Evolutionary conservation across 129 eudicot species (phyloP).

Genomic region (Helianthus tuberosus): DNA sequence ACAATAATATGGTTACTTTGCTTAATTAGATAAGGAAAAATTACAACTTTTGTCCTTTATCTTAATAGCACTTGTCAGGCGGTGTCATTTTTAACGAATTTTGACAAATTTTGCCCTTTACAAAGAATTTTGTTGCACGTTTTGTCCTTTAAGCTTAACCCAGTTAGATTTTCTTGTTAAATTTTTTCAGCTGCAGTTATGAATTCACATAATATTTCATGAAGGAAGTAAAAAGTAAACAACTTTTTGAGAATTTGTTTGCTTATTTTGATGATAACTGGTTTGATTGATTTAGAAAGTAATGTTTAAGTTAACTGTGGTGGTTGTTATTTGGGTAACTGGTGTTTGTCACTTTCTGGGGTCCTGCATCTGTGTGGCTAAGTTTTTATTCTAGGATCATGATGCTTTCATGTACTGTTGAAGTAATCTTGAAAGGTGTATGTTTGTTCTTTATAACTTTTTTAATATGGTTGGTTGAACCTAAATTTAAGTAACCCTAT

Average conservation of each 20-base stretch:
- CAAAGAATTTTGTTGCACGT: no score
- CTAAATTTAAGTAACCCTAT: background rate
- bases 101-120: no score
- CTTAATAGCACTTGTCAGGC: no score
- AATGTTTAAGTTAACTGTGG: slow-evolving; percentile 16
- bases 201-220: background rate
- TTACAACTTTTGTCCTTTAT: no score
- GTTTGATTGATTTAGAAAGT: slow-evolving; percentile 12
- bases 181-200: no score
- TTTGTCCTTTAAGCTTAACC: no score
- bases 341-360: slow-evolving; percentile 35
- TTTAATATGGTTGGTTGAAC: background rate
- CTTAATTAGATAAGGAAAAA: background rate
- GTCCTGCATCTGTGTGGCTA: slow-evolving; percentile 14
- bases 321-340: slow-evolving; percentile 25
- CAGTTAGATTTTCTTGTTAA: no score
- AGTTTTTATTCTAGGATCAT: slow-evolving; percentile 20
- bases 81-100: background rate
- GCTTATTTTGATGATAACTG: background rate
- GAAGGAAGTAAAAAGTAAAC: background rate
- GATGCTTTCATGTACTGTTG: slow-evolving; percentile 12
- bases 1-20: background rate
- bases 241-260: background rate
- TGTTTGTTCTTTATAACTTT: slow-evolving; percentile 2
- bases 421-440: slow-evolving; percentile 15